Evolutionary conservation across 139 green algal genomes (phyloP), one percentile per base, ranked within the genome.

Genomic region (Coccomyxa sp.): DNA sequence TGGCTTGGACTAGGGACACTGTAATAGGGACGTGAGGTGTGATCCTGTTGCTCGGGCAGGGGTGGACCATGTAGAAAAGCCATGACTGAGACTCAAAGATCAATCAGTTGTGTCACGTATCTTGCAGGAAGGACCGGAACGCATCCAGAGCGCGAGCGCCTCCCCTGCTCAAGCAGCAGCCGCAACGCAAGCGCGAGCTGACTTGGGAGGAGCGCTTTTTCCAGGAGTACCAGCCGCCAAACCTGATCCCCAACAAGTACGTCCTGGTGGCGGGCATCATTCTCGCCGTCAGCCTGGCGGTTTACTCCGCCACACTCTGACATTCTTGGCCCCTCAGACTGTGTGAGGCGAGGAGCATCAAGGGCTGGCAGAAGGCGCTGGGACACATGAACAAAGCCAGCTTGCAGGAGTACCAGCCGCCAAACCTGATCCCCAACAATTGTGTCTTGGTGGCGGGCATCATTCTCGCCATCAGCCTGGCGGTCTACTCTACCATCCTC

Each of bases 131-230:
- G 39, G 54, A 73, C n/a, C 55, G 69, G 44, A 54, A 6, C 1
- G 31, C 31, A 14, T 24, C 38, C 24, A 75, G 14, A 14, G 14
- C 70, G 34, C 70, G 35, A 27, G 70, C 34, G 34, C 31, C n/a
- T 37, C 68, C 50, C 14, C 14, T n/a, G 14, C 50, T 14, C 68
- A 35, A 72, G 31, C 68, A 39, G n/a, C 24, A 72, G 68, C 22
- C n/a, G 22, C 24, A 33, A 27, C 70, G 35, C 38, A 38, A 74
- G 69, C 18, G 74, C 37, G 35, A 74, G 37, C 90, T 90, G 82
- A 85, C 82, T 5, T 87, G 82, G 82, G 89, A 94, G 74, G 90
- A 94, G 74, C 50, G 86, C 73, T 91, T 89, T 37, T 89, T 83
- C 80, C 85, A 92, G 22, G 87, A 88, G 64, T 94, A 91, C 54